Percentiles rank a stretch among this genome's conserved stretches.
phyloP scores from a whole-genome alignment of 148 eudicot species.

The Diospyros lotus region DNA sequence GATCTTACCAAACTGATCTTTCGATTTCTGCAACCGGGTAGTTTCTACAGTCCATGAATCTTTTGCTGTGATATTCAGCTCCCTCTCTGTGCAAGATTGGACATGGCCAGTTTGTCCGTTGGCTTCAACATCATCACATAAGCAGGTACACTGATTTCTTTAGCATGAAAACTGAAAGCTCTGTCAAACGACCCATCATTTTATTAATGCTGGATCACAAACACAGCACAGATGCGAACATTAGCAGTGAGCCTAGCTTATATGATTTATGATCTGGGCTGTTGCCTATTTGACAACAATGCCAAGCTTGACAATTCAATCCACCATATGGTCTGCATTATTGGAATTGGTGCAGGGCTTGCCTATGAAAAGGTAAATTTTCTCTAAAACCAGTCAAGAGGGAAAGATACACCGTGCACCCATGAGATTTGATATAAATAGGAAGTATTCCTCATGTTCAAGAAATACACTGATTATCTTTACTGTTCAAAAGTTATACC shows the following conservation, averaged over 20 bases:
- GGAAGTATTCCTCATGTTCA: no score
- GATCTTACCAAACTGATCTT: slow-evolving; percentile 53
- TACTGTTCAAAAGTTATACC: no score
- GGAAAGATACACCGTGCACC: no score
- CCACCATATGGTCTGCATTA: slow-evolving; percentile 83
- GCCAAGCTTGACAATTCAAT: slow-evolving; percentile 61
- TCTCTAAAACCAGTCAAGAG: neutral
- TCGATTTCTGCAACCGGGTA: slow-evolving; percentile 69
- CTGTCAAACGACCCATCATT: no score
- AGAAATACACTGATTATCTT: no score
- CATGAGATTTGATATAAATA: no score
- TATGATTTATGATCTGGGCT: slow-evolving; percentile 66
- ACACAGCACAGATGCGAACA: slow-evolving; percentile 53
- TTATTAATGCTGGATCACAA: neutral
- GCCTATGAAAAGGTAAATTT: slow-evolving; percentile 62
- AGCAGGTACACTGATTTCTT: slow-evolving; percentile 40
- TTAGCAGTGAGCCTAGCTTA: slow-evolving; percentile 61
- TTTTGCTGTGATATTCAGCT: slow-evolving; percentile 50
- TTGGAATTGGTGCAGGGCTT: slow-evolving; percentile 77
- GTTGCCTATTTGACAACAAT: slow-evolving; percentile 54
- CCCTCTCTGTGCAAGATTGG: slow-evolving; percentile 73
- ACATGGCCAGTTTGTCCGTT: slow-evolving; percentile 73
- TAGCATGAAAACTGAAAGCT: no score
- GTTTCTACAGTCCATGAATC: slow-evolving; percentile 72
- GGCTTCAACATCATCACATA: slow-evolving; percentile 62